phyloP scores from a whole-genome alignment of 768 basidiomycete species.

The Suillus hirtellus region DNA sequence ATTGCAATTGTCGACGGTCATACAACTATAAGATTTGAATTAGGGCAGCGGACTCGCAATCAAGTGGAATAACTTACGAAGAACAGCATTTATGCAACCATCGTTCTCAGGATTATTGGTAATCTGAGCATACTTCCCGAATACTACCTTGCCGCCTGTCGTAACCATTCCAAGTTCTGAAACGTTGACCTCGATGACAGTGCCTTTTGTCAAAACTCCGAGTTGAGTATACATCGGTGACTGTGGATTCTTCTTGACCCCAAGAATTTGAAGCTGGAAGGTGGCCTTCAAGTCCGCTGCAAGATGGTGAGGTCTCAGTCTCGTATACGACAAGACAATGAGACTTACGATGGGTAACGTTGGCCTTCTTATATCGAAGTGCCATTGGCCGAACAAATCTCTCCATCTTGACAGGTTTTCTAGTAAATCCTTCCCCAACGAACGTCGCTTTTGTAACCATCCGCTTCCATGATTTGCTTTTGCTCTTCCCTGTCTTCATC shows the following conservation, averaged over 20 bases:
- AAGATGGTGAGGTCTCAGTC: constrained; percentile 7
- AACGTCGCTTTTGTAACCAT: constrained; percentile 99
- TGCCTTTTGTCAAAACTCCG: constrained; percentile 97
- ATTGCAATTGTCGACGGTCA: background rate
- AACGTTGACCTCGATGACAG: constrained; percentile 98
- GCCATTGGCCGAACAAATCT: constrained; percentile 98
- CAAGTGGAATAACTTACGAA: constrained; percentile 55
- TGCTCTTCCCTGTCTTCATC: constrained; percentile 94
- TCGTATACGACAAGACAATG: background rate
- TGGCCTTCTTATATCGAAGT: constrained; percentile 95
- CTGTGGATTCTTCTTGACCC: constrained; percentile 99
- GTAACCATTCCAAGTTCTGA: constrained; percentile 98
- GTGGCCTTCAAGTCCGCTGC: constrained; percentile 96
- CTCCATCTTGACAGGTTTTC: constrained; percentile 99
- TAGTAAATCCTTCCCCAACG: constrained; percentile 95
- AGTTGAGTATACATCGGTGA: constrained; percentile 97
- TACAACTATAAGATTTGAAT: background rate
- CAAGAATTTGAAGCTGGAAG: constrained; percentile 96
- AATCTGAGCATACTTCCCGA: constrained; percentile 91
- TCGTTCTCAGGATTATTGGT: constrained; percentile 97
- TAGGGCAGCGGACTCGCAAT: background rate
- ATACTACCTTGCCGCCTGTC: constrained; percentile 92
- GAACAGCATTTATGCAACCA: constrained; percentile 93
- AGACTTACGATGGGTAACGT: constrained; percentile 94
- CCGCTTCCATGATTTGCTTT: constrained; percentile 96